Evolutionary conservation across 176 grass and related monocot genomes (phyloP).

Genomic region (Themeda triandra): DNA sequence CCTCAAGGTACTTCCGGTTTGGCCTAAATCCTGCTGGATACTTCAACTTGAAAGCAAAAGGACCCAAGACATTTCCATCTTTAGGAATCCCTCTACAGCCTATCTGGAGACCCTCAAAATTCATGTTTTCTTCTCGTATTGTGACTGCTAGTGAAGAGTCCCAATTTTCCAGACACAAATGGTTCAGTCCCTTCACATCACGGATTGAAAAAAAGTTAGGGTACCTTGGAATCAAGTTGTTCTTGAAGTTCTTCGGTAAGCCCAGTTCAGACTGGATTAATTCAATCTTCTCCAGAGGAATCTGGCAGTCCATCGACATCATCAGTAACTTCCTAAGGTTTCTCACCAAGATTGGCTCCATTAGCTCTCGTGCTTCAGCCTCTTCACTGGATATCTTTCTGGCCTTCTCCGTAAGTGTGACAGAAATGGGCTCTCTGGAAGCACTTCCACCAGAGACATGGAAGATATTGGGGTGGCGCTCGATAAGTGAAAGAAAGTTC

Average conservation of each 20-base stretch:
- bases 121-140: slow-evolving; percentile 55
- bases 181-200: slow-evolving; percentile 48
- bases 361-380: slow-evolving; percentile 38
- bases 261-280: slow-evolving; percentile 75
- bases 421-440: slow-evolving; percentile 49
- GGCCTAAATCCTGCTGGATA: slow-evolving; percentile 81
- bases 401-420: slow-evolving; percentile 73
- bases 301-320: slow-evolving; percentile 88
- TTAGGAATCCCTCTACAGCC: slow-evolving; percentile 59
- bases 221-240: slow-evolving; percentile 59
- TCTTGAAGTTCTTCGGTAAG: slow-evolving; percentile 58
- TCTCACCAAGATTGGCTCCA: slow-evolving; percentile 78
- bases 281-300: slow-evolving; percentile 75
- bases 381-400: slow-evolving; percentile 61
- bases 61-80: slow-evolving; percentile 81
- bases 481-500: slow-evolving; percentile 64
- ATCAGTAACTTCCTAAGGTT: slow-evolving; percentile 78
- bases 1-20: slow-evolving; percentile 75
- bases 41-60: slow-evolving; percentile 82
- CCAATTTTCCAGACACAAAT: slow-evolving; percentile 72
- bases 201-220: slow-evolving; percentile 61
- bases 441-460: slow-evolving; percentile 52
- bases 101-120: slow-evolving; percentile 39
- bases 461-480: slow-evolving; percentile 71
- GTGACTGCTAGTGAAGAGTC: slow-evolving; percentile 82